Evolutionary conservation across 2,329 filamentous ascomycete genomes (phyloP).

Genomic region (Claviceps sorghi): DNA sequence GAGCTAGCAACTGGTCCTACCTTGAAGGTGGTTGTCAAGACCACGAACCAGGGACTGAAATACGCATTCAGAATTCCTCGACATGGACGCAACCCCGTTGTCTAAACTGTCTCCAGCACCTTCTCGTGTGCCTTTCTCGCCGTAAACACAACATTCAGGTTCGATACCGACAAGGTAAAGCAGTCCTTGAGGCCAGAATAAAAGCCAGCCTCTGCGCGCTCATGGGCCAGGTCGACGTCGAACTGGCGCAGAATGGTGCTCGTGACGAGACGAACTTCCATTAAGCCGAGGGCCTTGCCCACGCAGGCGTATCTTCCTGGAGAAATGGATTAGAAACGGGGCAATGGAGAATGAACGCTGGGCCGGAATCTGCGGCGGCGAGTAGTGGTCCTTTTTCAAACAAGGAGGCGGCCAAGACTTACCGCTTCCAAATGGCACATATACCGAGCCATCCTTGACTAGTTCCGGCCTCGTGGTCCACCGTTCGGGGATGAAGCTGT

Average conservation of each 20-base stretch:
- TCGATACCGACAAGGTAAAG: background rate
- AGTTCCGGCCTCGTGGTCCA: conserved; percentile 19
- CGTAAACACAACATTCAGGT: background rate
- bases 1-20: no score
- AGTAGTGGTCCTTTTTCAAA: background rate
- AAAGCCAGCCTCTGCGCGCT: background rate
- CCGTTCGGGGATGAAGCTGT: conserved; percentile 20
- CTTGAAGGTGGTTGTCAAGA: no score
- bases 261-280: conserved; percentile 13
- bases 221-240: background rate
- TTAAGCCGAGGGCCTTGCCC: conserved; percentile 22
- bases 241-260: background rate
- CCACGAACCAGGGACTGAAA: background rate
- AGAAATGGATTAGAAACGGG: background rate
- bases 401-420: background rate
- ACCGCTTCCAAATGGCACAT: conserved; percentile 15
- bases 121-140: background rate
- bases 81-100: background rate
- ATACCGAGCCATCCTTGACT: conserved; percentile 11
- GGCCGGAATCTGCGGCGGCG: background rate
- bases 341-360: no score
- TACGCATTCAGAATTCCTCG: background rate
- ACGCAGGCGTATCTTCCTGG: conserved; percentile 20
- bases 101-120: background rate
- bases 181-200: background rate